Base-by-base conservation (phyloP, 2,329 filamentous ascomycete genomes). In the Exophiala dermatitidis region DNA sequence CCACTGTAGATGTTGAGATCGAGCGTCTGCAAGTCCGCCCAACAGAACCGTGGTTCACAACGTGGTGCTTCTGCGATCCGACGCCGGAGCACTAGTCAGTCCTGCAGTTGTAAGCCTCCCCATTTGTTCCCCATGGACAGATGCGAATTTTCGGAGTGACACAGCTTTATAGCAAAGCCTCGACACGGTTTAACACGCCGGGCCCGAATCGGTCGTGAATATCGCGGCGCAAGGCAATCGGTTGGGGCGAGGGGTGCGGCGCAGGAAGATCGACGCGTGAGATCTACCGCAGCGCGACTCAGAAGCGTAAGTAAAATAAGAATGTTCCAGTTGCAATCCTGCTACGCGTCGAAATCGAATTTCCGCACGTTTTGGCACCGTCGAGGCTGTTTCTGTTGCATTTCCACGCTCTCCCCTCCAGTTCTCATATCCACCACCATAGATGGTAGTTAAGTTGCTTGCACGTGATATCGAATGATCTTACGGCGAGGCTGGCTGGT, bases 251-350 rank as follows among this genome's bases (percentile, higher is more conserved):
- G 37, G 41, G 33, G 48, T 36, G 33, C 33, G 48, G 32, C 19
- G 19, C 19, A 19, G 43, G n/a, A 42, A 33, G 44, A 42, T 59
- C 54, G 52, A 59, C 57, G 57, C 57, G 57, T 59, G 29, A 54
- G 34, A 44, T 30, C 33, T n/a, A 10, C 40, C 41, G 34, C 54
- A 46, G 53, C 48, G 53, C n/a, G 45, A 38, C 43, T 45, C 26
- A n/a, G 30, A 45, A 9, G 9, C n/a, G 26, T 32, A 19, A 40
- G 12, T 8, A 36, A 37, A 40, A 33, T 12, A 29, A 19, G 26
- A 28, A 40, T 43, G 9, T 38, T 31, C 31, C 19, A 12, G 32
- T 53, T 33, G 31, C 8, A 30, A 29, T 45, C 32, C 26, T 19
- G 36, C 42, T 57, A 59, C 57, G 54, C 57, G 57, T 59, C 41